A percentile compares a stretch with the other conserved stretches of the same genome.
Evolutionary conservation across 2,329 filamentous ascomycete genomes (phyloP).

Genomic region (Botryotinia globosa): DNA sequence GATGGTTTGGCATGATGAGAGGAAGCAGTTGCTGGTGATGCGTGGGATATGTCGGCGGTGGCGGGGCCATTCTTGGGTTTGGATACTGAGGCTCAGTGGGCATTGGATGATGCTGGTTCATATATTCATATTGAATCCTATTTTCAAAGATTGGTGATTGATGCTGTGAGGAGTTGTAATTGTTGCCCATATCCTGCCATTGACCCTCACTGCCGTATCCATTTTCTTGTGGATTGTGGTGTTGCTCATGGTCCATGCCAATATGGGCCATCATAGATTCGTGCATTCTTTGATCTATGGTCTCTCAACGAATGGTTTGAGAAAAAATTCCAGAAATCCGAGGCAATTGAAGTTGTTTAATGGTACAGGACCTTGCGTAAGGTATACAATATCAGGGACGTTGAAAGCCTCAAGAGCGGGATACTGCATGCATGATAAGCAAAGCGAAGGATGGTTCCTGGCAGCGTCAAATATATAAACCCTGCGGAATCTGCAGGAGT

Average conservation of each 20-base stretch:
- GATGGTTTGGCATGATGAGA: slow-evolving; percentile 66
- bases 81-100: slow-evolving; percentile 54
- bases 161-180: slow-evolving; percentile 52
- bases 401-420: slow-evolving; percentile 37
- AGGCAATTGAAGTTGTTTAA: slow-evolving; percentile 30
- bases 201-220: slow-evolving; percentile 46
- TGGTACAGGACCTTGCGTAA: slow-evolving; percentile 38
- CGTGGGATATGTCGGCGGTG: slow-evolving; percentile 50
- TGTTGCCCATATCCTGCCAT: slow-evolving; percentile 53
- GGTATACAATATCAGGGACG: slow-evolving; percentile 21
- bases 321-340: slow-evolving; percentile 26
- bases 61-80: slow-evolving; percentile 50
- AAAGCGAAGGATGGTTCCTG: slow-evolving; percentile 35
- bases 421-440: slow-evolving; percentile 41
- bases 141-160: slow-evolving; percentile 71
- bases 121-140: slow-evolving; percentile 59
- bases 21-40: slow-evolving; percentile 60
- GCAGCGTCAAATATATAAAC: slow-evolving; percentile 36
- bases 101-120: slow-evolving; percentile 58
- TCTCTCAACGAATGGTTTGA: background rate
- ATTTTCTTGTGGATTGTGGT: slow-evolving; percentile 36
- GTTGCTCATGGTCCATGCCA: slow-evolving; percentile 38
- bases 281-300: slow-evolving; percentile 35
- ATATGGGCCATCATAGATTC: slow-evolving; percentile 40
- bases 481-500: slow-evolving; percentile 35